Conservation (phyloP, 2,329 filamentous ascomycete species). For the Cladosporium sp. region DNA sequence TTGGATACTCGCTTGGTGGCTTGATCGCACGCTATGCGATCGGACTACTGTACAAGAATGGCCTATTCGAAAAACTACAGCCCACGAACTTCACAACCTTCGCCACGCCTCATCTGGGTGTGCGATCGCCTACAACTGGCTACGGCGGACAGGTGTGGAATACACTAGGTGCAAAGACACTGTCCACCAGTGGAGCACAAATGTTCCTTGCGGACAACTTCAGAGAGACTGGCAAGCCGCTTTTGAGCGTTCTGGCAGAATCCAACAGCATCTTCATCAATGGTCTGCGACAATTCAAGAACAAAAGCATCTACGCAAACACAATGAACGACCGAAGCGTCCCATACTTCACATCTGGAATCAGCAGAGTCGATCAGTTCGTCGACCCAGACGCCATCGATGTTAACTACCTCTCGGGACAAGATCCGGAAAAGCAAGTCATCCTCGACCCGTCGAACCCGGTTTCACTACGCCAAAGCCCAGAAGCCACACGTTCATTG, state of each 20-base stretch:
- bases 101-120: conserved; percentile 67
- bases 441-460: conserved; percentile 67
- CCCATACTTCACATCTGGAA: conserved; percentile 76
- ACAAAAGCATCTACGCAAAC: conserved; percentile 77
- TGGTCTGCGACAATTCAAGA: conserved; percentile 70
- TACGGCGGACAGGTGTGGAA: conserved; percentile 57
- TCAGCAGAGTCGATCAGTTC: conserved; percentile 75
- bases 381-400: conserved; percentile 62
- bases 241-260: conserved; percentile 78
- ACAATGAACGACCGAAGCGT: conserved; percentile 80
- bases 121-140: conserved; percentile 42
- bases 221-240: conserved; percentile 72
- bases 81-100: conserved; percentile 95
- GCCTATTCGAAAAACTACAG: conserved; percentile 71
- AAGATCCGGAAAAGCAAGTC: conserved; percentile 65
- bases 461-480: conserved; percentile 41
- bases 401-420: conserved; percentile 64
- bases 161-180: conserved; percentile 68
- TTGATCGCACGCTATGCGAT: conserved; percentile 82
- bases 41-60: conserved; percentile 75
- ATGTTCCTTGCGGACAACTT: conserved; percentile 85
- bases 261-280: conserved; percentile 80
- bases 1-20: conserved; percentile 87
- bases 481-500: conserved; percentile 16
- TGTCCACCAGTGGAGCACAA: conserved; percentile 81